phyloP scores from a whole-genome alignment of 192 early-diverging fungal species.

The Podochytrium sp. region DNA sequence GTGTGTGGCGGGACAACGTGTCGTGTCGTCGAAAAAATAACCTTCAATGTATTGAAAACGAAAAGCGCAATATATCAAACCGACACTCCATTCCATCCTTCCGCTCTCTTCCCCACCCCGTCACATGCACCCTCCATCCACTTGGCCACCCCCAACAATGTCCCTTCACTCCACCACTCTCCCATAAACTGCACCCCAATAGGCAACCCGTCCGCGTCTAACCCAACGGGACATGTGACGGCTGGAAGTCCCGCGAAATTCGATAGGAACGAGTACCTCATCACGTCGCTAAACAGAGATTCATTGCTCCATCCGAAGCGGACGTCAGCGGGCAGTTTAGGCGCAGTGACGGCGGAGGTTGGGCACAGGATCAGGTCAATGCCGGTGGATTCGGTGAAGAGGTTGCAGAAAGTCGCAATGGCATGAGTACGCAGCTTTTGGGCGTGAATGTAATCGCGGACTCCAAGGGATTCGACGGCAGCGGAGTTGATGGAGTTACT shows the following conservation, averaged over 20 bases:
- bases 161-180: slow-evolving; percentile 69
- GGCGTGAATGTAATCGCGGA: slow-evolving; percentile 18
- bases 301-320: slow-evolving; percentile 56
- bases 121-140: slow-evolving; percentile 25
- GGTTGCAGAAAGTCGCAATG: neutral
- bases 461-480: neutral
- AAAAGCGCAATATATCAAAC: too few relatives aligned
- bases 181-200: slow-evolving; percentile 71
- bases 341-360: slow-evolving; percentile 61
- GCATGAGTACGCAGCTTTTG: slow-evolving; percentile 27
- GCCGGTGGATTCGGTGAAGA: neutral
- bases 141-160: slow-evolving; percentile 44
- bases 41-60: too few relatives aligned
- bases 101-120: neutral
- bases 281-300: slow-evolving; percentile 44
- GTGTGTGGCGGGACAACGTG: too few relatives aligned
- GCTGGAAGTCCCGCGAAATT: slow-evolving; percentile 73
- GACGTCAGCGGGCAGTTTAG: slow-evolving; percentile 47
- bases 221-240: slow-evolving; percentile 63
- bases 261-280: slow-evolving; percentile 61
- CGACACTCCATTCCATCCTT: slow-evolving; percentile 8
- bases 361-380: slow-evolving; percentile 61
- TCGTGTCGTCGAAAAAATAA: too few relatives aligned
- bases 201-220: slow-evolving; percentile 56
- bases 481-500: neutral